phyloP scores from a whole-genome alignment of 2,329 filamentous ascomycete species.

The Ophiostoma novo-ulmi region DNA sequence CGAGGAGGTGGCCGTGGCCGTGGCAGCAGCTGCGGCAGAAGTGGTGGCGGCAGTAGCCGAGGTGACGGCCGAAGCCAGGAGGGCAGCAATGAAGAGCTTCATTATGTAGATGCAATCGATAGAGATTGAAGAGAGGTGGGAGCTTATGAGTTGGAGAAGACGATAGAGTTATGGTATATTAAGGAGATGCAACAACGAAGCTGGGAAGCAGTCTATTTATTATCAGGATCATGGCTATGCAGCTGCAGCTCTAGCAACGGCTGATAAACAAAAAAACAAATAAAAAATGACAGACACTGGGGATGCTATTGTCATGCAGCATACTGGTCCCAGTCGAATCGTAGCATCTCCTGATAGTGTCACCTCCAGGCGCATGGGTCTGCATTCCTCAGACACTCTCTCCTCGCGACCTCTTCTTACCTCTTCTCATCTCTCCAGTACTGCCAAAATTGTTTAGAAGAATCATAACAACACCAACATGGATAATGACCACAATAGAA shows the following conservation, averaged over 20 bases:
- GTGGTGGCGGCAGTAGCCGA: not conserved
- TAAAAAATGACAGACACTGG: not conserved
- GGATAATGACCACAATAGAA: no score
- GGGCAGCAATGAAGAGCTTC: not conserved
- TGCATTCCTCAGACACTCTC: not conserved
- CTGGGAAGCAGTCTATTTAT: not conserved
- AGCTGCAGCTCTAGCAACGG: no score
- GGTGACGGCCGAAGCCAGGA: not conserved
- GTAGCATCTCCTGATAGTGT: not conserved
- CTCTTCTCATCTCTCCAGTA: no score
- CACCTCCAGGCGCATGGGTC: not conserved
- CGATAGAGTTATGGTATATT: no score
- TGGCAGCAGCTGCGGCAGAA: no score
- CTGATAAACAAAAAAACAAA: not conserved
- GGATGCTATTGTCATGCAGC: not conserved
- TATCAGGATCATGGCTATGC: not conserved
- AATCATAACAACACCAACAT: no score
- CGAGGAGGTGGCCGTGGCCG: not conserved
- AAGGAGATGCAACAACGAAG: not conserved
- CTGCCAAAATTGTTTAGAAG: no score
- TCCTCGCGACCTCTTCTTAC: not conserved
- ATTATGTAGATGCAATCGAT: not conserved
- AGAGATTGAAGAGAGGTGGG: not conserved
- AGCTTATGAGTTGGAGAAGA: not conserved
- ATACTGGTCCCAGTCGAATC: not conserved